Base-by-base conservation (phyloP, 805 yeast genomes). In the Ogataea henricii region DNA sequence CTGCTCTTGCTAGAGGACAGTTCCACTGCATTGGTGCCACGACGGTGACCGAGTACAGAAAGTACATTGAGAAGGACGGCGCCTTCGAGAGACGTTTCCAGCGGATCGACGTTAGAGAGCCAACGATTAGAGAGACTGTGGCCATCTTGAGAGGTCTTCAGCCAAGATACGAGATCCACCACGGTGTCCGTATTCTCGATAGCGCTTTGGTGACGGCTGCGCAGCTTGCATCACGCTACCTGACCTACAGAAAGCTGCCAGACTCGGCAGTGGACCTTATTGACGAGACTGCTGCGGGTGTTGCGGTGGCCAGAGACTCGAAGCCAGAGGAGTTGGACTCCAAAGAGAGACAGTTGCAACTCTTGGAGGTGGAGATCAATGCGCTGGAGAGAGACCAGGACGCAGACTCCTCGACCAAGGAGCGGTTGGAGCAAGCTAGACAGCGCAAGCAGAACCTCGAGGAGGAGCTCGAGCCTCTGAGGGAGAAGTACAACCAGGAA, bases 41-140 rank as follows among this genome's bases (percentile, higher is more conserved):
- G 22, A 94, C 99, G 1, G 85, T 89, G 59, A 86, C 86, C 48
- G 99, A 94, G 72, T 94, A 94, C 76, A 81, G 98, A 64, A 85
- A 90, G 63, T 83, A 86, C 64, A 84, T 94, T 51, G 90, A 94
- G 65, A 92, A 92, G 69, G 99, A 94, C 69, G 99, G 97, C 68
- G 99, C 99, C 1, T 92, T 94, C 67, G 99, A 92, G 70, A 87
- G 99, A 78, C 83, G 99, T 68, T 94, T 94, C 81, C 99, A 94
- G 72, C 89, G 90, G 67, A 89, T 94, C 60, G 97, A 92, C 64
- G 98, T 94, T 27, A 87, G 87, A 41, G 99, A 95, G 62, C 94
- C 98, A 49, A 86, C 96, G 0, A 79, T 89, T 27, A 81, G 87
- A 58, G 97, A 94, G 70, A 90, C 99, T 0, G 88, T 92, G 42